phyloP scores from a whole-genome alignment of 768 basidiomycete species.

The Amanita jacksonii region DNA sequence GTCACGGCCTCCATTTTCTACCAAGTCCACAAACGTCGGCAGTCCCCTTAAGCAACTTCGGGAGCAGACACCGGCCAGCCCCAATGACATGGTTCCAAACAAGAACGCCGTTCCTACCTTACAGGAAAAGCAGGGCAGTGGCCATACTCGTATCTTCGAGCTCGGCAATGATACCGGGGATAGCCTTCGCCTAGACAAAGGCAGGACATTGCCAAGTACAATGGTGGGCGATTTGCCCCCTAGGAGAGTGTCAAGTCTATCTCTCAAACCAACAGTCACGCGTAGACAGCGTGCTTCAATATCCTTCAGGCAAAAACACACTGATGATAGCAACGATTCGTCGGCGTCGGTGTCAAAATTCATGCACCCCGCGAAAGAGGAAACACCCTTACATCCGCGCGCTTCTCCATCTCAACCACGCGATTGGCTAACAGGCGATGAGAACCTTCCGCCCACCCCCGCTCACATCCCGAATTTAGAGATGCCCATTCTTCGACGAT shows the following conservation, averaged over 20 bases:
- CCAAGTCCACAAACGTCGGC: neutral
- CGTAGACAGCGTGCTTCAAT: conserved; percentile 39
- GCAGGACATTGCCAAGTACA: conserved; percentile 5
- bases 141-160: conserved; percentile 7
- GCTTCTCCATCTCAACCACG: conserved; percentile 18
- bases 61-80: neutral
- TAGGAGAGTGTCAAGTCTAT: conserved; percentile 5
- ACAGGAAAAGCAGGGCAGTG: conserved; percentile 7
- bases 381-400: neutral
- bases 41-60: neutral
- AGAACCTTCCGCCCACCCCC: conserved; percentile 15
- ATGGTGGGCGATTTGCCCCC: conserved; percentile 3
- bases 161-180: conserved; percentile 4
- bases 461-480: conserved; percentile 17
- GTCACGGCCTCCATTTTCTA: neutral
- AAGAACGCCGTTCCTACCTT: neutral
- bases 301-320: conserved; percentile 30
- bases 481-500: conserved; percentile 51
- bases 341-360: conserved; percentile 3
- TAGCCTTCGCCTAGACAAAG: conserved; percentile 3
- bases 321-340: conserved; percentile 1
- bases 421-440: conserved; percentile 73
- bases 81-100: neutral
- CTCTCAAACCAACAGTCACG: conserved; percentile 34
- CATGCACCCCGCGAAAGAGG: neutral